These are phyloP conservation scores for Abelmoschus esculentus DNA, from an alignment of 345 rosid species.

Conservation along the genomic window DNA sequence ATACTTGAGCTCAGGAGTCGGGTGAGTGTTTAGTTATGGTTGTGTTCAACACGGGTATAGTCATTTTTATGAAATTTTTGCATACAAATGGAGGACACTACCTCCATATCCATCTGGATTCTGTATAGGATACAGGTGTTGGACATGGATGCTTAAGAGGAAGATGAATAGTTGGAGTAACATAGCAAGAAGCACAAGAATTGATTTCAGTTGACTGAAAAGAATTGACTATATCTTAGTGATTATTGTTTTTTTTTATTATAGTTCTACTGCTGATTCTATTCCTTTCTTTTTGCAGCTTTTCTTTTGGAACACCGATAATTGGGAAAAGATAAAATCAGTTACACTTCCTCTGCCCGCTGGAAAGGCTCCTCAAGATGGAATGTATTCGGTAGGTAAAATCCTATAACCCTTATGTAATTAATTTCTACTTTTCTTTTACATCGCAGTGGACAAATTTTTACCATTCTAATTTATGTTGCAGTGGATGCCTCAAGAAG, in stretches of 20 bases:
- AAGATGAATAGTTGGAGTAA: background rate
- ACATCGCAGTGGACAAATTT: background rate
- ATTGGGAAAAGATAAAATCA: constrained; percentile 53
- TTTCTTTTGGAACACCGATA: constrained; percentile 58
- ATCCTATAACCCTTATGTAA: background rate
- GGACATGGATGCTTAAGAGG: background rate
- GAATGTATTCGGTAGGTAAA: constrained; percentile 57
- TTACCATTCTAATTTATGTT: constrained; percentile 5
- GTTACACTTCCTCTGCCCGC: constrained; percentile 48
- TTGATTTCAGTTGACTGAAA: background rate
- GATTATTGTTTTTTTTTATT: background rate
- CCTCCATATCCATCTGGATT: background rate
- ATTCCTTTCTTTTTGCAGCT: constrained; percentile 29
- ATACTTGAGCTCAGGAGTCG: background rate
- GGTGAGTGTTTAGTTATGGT: background rate
- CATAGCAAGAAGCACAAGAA: background rate
- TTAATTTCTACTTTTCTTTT: background rate
- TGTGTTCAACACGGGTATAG: background rate
- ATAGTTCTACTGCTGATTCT: background rate
- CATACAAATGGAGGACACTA: background rate
- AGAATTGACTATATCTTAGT: background rate
- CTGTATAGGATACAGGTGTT: background rate
- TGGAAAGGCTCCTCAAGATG: constrained; percentile 55
- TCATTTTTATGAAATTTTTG: background rate
- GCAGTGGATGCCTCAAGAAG: constrained; percentile 62